Percentiles rank a stretch among this genome's conserved stretches.
These are phyloP conservation scores for Stagonosporopsis tanaceti DNA, from an alignment of 2,329 filamentous ascomycete species.

Conservation along the genomic window DNA sequence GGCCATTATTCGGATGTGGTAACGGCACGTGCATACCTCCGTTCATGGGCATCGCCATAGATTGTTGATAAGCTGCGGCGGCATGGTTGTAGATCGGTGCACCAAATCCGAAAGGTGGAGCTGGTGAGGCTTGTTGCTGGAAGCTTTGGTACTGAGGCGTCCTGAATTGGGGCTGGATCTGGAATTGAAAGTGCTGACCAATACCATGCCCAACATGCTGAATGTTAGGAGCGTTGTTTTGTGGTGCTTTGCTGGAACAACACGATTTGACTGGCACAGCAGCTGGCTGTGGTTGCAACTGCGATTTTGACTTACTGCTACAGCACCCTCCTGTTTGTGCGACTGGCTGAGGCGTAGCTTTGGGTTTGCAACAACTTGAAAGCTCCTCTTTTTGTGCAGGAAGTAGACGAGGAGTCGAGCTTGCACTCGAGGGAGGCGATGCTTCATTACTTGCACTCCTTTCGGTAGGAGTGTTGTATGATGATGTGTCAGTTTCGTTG, in stretches of 20 bases:
- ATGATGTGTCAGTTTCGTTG: constrained; percentile 43
- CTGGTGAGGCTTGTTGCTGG: constrained; percentile 22
- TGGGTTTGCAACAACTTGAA: constrained; percentile 47
- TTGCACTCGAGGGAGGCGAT: constrained; percentile 47
- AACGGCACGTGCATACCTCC: constrained; percentile 19
- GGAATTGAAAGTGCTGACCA: constrained; percentile 31
- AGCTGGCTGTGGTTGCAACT: constrained; percentile 24
- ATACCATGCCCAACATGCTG: constrained; percentile 22
- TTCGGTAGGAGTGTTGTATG: constrained; percentile 44
- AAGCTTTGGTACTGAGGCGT: constrained; percentile 32
- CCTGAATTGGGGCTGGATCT: constrained; percentile 32
- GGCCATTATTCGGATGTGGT: constrained; percentile 35
- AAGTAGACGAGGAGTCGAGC: constrained; percentile 47
- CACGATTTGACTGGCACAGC: constrained; percentile 40
- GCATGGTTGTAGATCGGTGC: constrained; percentile 47
- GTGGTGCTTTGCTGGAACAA: constrained; percentile 36
- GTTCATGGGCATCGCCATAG: constrained; percentile 45
- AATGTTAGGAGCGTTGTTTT: constrained; percentile 7
- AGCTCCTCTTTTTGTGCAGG: constrained; percentile 36
- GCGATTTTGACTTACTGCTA: constrained; percentile 33
- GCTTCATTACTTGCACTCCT: constrained; percentile 43
- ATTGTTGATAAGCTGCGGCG: constrained; percentile 41
- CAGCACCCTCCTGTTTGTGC: constrained; percentile 40
- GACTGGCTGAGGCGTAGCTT: constrained; percentile 25
- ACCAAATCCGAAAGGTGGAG: constrained; percentile 40